Base-by-base conservation (phyloP, 2,329 filamentous ascomycete species). In the Paecilomyces fulvus region DNA sequence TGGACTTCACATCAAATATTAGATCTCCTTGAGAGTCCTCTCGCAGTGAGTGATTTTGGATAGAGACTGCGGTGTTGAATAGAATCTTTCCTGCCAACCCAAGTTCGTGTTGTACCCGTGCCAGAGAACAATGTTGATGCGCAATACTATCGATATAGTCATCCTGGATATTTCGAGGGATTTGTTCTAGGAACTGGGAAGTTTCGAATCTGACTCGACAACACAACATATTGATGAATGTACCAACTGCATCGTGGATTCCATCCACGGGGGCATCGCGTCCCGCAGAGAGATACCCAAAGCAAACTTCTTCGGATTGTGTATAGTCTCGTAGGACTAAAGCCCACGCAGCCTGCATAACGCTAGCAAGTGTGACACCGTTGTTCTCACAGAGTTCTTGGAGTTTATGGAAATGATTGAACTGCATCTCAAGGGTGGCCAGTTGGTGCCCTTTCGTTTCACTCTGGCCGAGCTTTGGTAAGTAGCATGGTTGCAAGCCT, bases 181-280 rank as follows among this genome's bases (percentile, higher is more conserved):
- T 64, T 10, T 77, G 72, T 1, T 64, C 57, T 9, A 81, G 63
- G 11, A 64, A 65, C 50, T 63, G 70, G 55, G 50, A 71, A 55
- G 62, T 67, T 55, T 51, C 67, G 56, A 64, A 79, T 60, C 55
- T 70, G 3, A 81, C 69, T 5, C 77, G 74, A 57, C 76, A 81
- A 50, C 80, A 76, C 2, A 83, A 72, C 75, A 83, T 81, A 55
- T 81, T 82, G 57, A 83, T 79, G 51, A 82, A 79, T 12, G 72
- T 69, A 3, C 79, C 79, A 49, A 80, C 74, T 20, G 75, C 74
- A 25, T 75, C 70, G 51, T 79, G 70, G 10, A 81, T 75, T 1
- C 71, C 72, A 4, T 71, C 64, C 8, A 81, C 65, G 2, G 76
- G 74, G 12, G 75, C 68, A 60, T 81, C 77, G 55, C 75, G 67